Evolutionary conservation across 2,329 filamentous ascomycete species (phyloP).

Genomic region (Phialocephala subalpina): DNA sequence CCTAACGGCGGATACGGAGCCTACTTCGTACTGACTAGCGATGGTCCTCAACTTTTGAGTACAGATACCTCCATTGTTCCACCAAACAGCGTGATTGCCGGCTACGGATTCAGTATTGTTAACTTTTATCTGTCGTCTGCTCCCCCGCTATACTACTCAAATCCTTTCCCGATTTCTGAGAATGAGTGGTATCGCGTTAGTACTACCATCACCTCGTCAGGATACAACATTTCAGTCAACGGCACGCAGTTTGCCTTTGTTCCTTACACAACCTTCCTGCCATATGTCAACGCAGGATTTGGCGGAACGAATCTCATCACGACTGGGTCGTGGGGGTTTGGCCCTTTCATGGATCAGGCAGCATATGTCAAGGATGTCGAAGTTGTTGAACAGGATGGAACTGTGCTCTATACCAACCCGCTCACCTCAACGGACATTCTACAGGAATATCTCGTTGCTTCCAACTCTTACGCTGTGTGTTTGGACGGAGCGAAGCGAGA

Average conservation of each 20-base stretch:
- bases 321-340: not conserved
- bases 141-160: slow-evolving; percentile 31
- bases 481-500: slow-evolving; percentile 52
- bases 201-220: slow-evolving; percentile 43
- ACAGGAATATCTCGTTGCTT: not conserved
- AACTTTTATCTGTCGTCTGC: slow-evolving; percentile 1
- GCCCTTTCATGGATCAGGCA: not conserved
- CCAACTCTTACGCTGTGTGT: not conserved
- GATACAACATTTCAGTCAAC: slow-evolving; percentile 46
- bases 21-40: slow-evolving; percentile 27
- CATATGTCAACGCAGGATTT: not conserved
- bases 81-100: not conserved
- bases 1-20: slow-evolving; percentile 4
- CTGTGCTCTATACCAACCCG: not conserved
- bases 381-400: not conserved
- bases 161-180: slow-evolving; percentile 45
- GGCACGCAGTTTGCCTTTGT: not conserved
- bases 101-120: not conserved
- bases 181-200: slow-evolving; percentile 48
- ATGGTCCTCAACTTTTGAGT: slow-evolving; percentile 38
- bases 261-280: not conserved
- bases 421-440: not conserved
- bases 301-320: not conserved
- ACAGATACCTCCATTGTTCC: slow-evolving; percentile 36
- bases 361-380: slow-evolving; percentile 1